Evolutionary conservation across 2,329 filamentous ascomycete genomes (phyloP), one percentile per base, ranked within the genome.

Genomic region (Aspergillus spinulosporus): DNA sequence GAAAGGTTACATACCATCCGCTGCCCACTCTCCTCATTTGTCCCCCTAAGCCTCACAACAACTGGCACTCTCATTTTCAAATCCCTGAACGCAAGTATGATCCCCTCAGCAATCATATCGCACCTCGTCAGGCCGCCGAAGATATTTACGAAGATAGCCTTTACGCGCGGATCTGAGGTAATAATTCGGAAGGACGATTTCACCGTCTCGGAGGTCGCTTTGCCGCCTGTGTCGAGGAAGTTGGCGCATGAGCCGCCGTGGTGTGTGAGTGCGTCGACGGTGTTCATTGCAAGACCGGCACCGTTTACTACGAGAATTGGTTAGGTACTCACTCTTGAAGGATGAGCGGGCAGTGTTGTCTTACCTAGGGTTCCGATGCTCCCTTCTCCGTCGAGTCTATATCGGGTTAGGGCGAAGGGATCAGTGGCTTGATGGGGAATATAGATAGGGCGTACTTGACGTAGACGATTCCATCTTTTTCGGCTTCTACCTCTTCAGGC

Each of bases 261-360:
- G 9, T 84, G 76, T 2, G 82, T 79, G 1, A 96, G 83, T 0
- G 89, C 88, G 70, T 96, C 92, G 58, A 92, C 86, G 0, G 91
- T 96, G 70, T 94, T 94, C 89, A 96, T 94, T 0, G 91, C 91
- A 1, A 96, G 82, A 0, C 92, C 92, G 0, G 92, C 92, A 42
- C 92, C 91, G 67, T 96, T 96, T 61, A 96, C 90, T 61, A 61
- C 52, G 3, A 2, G 26, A 32, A 21, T 60, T 31, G 57, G 29
- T 12, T 29, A 59, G 15, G 29, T 34, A 9, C 5, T 5, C 64
- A 43, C 9, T 34, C 52, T 60, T 55, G 45, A 45, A 52, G 47
- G 4, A 7, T 5, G 21, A 21, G 21, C 21, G 21, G 21, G 21
- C 21, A 21, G 21, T 21, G 21, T 21, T 21, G 11, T 29, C 62